phyloP scores from a whole-genome alignment of 345 rosid genomes.

The Syzygium jambos region DNA sequence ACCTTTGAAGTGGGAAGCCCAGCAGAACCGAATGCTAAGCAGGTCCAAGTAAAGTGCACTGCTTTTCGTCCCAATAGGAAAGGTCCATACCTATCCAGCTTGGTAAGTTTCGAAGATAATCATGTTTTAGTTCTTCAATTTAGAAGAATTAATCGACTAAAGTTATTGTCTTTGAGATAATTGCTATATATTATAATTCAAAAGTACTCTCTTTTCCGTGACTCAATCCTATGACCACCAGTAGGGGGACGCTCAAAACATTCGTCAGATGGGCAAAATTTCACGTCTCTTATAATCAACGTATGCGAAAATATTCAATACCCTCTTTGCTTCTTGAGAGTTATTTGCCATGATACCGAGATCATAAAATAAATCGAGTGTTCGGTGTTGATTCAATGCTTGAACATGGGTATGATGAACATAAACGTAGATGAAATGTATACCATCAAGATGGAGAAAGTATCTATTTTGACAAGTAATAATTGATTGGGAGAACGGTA shows the following conservation, averaged over 20 bases:
- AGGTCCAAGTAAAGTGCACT: not conserved
- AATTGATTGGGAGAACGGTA: not conserved
- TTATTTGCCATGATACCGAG: not conserved
- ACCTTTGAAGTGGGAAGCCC: not conserved
- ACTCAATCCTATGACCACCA: not conserved
- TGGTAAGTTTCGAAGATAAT: not conserved
- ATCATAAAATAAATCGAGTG: not conserved
- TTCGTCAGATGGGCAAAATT: not conserved
- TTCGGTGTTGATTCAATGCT: not conserved
- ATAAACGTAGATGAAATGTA: not conserved
- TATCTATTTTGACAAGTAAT: not conserved
- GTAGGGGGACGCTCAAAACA: not conserved
- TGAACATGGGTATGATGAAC: not conserved
- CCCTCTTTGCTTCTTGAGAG: not conserved
- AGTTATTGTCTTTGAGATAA: not conserved
- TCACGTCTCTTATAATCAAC: not conserved
- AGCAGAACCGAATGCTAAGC: not conserved
- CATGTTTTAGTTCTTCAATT: not conserved
- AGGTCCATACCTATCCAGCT: not conserved
- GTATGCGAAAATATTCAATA: not conserved
- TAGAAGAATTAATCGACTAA: not conserved
- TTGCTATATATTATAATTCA: not conserved
- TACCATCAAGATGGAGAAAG: not conserved
- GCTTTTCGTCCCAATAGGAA: not conserved
- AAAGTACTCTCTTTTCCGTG: not conserved